Evolutionary conservation across 2,329 filamentous ascomycete species (phyloP), one percentile per base, ranked within the genome.

Genomic region (Fusarium coffeatum): DNA sequence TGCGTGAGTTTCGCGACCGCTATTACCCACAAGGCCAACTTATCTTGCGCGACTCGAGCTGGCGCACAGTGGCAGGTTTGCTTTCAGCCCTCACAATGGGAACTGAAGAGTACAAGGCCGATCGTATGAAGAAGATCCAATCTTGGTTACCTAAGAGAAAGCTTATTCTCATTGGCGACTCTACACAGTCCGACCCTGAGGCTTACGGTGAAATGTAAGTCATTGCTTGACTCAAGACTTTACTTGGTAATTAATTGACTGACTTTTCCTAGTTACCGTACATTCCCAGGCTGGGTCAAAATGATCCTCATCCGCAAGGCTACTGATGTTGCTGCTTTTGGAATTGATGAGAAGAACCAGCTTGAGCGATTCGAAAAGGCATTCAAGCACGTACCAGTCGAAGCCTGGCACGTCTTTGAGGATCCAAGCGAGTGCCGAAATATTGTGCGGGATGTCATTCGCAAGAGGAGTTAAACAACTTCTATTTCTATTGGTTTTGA

Each of bases 121-220:
- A 90, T 60, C 89, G 92, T 20, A 93, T 97, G 79, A 85, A 87
- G 60, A 93, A 93, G 81, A 88, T 98, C 27, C 87, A 93, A 72
- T 80, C 81, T 2, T 96, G 92, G 92, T 85, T 98, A 50, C 95
- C 95, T 0, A 86, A 86, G 72, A 86, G 92, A 64, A 92, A 91
- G 73, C 90, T 97, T 81, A 88, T 98, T 67, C 90, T 90, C 72
- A 90, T 98, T 69, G 95, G 95, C 1, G 95, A 98, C 80, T 95
- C 91, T 41, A 98, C 94, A 0, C 95, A 98, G 80, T 91, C 89
- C 27, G 95, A 98, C 74, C 94, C 95, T 0, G 95, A 98, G 78
- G 89, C 93, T 0, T 98, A 98, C 76, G 94, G 90, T 28, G 90
- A 94, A 72, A 89, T 93, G 80, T 94, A 86, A 79, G 85, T 79